phyloP scores from a whole-genome alignment of 106 monocot species.

The Acorus gramineus region DNA sequence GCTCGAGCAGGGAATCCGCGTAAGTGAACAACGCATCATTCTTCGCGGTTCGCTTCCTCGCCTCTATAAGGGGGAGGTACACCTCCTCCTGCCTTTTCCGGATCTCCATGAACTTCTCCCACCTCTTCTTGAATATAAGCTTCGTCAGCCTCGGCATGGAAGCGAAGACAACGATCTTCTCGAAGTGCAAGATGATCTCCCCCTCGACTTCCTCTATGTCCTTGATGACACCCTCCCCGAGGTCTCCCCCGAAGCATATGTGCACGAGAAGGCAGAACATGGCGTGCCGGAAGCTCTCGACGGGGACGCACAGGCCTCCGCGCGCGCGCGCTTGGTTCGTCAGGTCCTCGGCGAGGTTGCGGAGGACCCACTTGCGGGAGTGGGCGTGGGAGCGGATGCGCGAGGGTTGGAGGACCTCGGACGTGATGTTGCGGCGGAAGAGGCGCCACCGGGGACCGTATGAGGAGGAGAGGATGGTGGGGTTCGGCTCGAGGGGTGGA shows the following conservation, averaged over 20 bases:
- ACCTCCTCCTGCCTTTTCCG: constrained; percentile 1
- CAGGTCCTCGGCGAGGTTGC: neutral
- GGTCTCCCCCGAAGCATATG: constrained; percentile 19
- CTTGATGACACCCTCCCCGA: neutral
- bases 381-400: neutral
- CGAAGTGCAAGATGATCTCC: neutral
- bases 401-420: constrained; percentile 10
- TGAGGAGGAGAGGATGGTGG: constrained; percentile 10
- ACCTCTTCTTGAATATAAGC: constrained; percentile 6
- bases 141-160: neutral
- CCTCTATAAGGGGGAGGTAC: constrained; percentile 9
- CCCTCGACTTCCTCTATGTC: neutral
- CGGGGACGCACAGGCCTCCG: neutral
- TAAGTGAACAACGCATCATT: constrained; percentile 3
- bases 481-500: neutral
- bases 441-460: constrained; percentile 24
- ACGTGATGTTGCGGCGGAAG: constrained; percentile 12
- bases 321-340: neutral
- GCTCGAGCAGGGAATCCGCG: constrained; percentile 9
- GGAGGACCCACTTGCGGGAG: neutral
- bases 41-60: neutral
- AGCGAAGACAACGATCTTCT: constrained; percentile 2
- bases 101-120: neutral
- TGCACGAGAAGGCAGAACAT: constrained; percentile 16
- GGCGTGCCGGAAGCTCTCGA: constrained; percentile 6